Evolutionary conservation across 108 stramenopile genomes (phyloP).

Genomic region (Fragilaria radians): DNA sequence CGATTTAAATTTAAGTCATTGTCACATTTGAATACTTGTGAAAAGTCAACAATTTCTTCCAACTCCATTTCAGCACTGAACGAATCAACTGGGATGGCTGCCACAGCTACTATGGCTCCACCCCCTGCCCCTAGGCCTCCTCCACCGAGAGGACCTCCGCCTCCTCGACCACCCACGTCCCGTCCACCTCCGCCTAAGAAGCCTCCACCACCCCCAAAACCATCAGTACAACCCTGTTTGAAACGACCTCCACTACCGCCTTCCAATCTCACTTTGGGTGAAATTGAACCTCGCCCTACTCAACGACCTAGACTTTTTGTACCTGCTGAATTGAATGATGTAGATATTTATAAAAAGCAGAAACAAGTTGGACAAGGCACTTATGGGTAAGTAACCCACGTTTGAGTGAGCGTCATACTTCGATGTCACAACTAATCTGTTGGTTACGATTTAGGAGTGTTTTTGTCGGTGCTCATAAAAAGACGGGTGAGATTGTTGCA

Average conservation of each 20-base stretch:
- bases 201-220: slow-evolving; percentile 13
- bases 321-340: slow-evolving; percentile 67
- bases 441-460: slow-evolving; percentile 50
- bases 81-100: slow-evolving; percentile 4
- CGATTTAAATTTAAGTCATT: too few species aligned
- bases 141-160: slow-evolving; percentile 7
- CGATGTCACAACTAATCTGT: too few species aligned
- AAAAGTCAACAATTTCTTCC: too few species aligned
- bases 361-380: slow-evolving; percentile 82
- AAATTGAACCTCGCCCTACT: slow-evolving; percentile 4
- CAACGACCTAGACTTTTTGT: slow-evolving; percentile 17
- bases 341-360: slow-evolving; percentile 69
- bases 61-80: too few species aligned
- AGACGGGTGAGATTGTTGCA: slow-evolving; percentile 76
- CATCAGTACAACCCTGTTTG: slow-evolving; percentile 6
- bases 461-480: slow-evolving; percentile 69
- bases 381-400: slow-evolving; percentile 72
- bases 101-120: slow-evolving; percentile 9
- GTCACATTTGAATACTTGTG: too few species aligned
- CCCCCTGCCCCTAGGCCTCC: slow-evolving; percentile 7
- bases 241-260: slow-evolving; percentile 34
- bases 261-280: slow-evolving; percentile 7
- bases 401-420: too few species aligned
- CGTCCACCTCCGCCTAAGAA: slow-evolving; percentile 4
- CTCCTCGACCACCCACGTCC: slow-evolving; percentile 1